Percentiles rank a stretch among this genome's conserved stretches.
These are phyloP conservation scores for Limonium bicolor DNA, from an alignment of 148 eudicot genomes.

Conservation along the genomic window DNA sequence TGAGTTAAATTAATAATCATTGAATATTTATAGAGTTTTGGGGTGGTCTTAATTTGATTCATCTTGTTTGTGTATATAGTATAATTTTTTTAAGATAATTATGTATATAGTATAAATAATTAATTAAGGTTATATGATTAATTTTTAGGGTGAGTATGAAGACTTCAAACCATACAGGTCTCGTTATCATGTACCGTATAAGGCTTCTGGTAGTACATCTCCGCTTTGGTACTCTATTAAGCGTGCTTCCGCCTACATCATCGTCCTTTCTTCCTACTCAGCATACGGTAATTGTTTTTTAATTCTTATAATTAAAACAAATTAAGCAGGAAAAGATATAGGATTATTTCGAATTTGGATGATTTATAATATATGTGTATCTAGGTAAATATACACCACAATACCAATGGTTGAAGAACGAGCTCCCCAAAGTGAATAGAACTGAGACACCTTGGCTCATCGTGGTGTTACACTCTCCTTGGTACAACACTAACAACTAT, in stretches of 20 bases:
- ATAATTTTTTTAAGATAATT: too few relatives aligned
- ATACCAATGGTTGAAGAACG: slow-evolving; percentile 13
- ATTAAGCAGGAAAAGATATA: too few relatives aligned
- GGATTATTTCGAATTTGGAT: too few relatives aligned
- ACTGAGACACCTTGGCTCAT: slow-evolving; percentile 26
- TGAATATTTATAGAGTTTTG: too few relatives aligned
- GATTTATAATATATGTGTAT: too few relatives aligned
- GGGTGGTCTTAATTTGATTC: too few relatives aligned
- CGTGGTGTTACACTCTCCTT: slow-evolving; percentile 17
- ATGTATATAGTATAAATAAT: too few relatives aligned
- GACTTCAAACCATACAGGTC: neutral
- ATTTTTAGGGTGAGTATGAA: neutral
- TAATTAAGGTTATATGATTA: too few relatives aligned
- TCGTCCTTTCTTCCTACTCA: slow-evolving; percentile 1
- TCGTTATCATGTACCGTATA: neutral
- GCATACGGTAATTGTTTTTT: neutral
- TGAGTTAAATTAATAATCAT: too few relatives aligned
- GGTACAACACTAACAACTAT: slow-evolving; percentile 15
- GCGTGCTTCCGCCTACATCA: neutral
- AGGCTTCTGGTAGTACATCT: neutral
- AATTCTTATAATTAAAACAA: too few relatives aligned
- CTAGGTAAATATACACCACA: slow-evolving; percentile 20
- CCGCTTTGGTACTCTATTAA: slow-evolving; percentile 3
- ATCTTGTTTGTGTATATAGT: too few relatives aligned
- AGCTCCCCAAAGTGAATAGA: slow-evolving; percentile 18